Evolutionary conservation across 768 basidiomycete genomes (phyloP).

Genomic region (Rhizopogon sp.): DNA sequence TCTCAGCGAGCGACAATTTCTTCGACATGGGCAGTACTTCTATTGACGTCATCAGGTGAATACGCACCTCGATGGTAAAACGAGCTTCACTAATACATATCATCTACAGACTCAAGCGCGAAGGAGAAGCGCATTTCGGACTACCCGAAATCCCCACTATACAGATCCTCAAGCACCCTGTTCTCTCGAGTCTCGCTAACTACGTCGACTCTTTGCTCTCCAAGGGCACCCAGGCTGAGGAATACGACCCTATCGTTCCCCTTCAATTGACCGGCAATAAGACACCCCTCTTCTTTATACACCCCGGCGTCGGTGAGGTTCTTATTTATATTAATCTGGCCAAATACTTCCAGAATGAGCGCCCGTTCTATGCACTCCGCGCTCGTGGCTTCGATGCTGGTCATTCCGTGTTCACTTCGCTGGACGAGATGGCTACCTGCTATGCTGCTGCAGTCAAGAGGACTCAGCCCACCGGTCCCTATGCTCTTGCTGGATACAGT

Average conservation of each 20-base stretch:
- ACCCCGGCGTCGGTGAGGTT: constrained; percentile 37
- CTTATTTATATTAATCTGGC: constrained; percentile 37
- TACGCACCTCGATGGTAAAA: no score
- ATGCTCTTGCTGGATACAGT: constrained; percentile 41
- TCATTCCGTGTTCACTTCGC: constrained; percentile 29
- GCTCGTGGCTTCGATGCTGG: constrained; percentile 38
- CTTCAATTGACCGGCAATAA: constrained; percentile 31
- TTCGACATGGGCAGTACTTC: constrained; percentile 36
- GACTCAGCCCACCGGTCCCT: constrained; percentile 31
- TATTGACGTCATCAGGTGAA: constrained; percentile 26
- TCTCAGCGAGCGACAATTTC: constrained; percentile 28
- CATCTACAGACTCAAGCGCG: constrained; percentile 15
- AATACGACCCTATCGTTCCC: constrained; percentile 34
- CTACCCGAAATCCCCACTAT: constrained; percentile 28
- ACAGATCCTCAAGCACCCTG: constrained; percentile 29
- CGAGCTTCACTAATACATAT: neutral
- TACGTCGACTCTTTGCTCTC: constrained; percentile 23
- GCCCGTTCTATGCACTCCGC: constrained; percentile 40
- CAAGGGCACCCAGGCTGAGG: constrained; percentile 5
- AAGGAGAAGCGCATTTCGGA: constrained; percentile 16
- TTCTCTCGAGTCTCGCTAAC: constrained; percentile 23
- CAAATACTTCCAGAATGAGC: constrained; percentile 31
- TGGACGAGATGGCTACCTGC: constrained; percentile 35
- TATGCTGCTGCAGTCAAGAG: constrained; percentile 32
- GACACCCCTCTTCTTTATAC: constrained; percentile 38